These are phyloP conservation scores for Paramecium tetraurelia DNA, from an alignment of 73 alveolate species.

Conservation along the genomic window DNA sequence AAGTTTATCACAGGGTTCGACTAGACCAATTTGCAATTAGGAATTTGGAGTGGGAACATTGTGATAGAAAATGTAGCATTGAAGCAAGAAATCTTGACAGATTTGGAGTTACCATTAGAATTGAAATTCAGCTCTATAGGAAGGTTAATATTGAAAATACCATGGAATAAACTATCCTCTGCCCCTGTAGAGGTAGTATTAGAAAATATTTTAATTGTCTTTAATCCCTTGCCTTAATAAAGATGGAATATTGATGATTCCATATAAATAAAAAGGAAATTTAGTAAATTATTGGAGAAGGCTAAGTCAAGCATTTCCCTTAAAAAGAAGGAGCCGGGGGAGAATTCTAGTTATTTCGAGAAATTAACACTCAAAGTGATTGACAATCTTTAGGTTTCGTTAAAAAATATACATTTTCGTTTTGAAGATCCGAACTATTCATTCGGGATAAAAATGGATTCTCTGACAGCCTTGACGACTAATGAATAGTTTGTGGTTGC, in stretches of 20 bases:
- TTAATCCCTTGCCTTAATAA: conserved; percentile 69
- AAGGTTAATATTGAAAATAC: conserved; percentile 82
- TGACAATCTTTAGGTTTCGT: conserved; percentile 90
- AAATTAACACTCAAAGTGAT: conserved; percentile 84
- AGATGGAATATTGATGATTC: conserved; percentile 74
- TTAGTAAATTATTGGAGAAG: not conserved
- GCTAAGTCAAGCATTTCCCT: not conserved
- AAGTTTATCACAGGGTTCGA: conserved; percentile 92
- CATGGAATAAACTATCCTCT: conserved; percentile 94
- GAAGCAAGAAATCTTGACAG: conserved; percentile 78
- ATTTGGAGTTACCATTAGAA: conserved; percentile 82
- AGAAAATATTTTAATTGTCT: conserved; percentile 83
- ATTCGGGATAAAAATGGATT: conserved; percentile 87
- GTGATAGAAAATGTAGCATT: conserved; percentile 85
- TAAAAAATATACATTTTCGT: conserved; percentile 90
- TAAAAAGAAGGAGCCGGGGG: conserved; percentile 50
- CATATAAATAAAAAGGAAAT: conserved; percentile 61
- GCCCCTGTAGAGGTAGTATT: conserved; percentile 88
- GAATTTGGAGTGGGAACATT: conserved; percentile 92
- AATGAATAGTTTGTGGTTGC: conserved; percentile 80
- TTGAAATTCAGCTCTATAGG: conserved; percentile 80
- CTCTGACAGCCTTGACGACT: conserved; percentile 82
- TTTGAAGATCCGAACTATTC: conserved; percentile 82
- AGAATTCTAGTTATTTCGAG: conserved; percentile 82
- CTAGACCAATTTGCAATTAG: conserved; percentile 73